Conservation (phyloP, 164 flowering plant genomes). For the Liquidambar formosana region DNA sequence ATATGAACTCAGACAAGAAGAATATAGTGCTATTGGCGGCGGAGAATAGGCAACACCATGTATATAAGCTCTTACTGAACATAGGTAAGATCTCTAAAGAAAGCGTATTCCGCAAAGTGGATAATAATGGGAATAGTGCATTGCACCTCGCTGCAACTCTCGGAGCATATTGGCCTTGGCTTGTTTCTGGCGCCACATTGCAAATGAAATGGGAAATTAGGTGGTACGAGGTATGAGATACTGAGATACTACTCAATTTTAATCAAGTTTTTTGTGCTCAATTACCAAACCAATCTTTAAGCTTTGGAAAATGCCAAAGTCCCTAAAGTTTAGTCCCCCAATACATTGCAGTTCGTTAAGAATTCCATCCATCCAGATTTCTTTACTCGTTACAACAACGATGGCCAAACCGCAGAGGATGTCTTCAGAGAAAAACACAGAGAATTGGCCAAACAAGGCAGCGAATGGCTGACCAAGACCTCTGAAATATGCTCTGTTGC, state of each 20-base stretch:
- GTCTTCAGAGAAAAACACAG: conserved; percentile 26
- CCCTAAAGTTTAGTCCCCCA: no score
- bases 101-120: background rate
- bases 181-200: background rate
- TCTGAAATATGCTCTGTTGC: conserved; percentile 27
- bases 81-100: background rate
- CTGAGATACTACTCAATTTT: no score
- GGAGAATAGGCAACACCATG: conserved; percentile 4
- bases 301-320: no score
- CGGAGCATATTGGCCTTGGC: background rate
- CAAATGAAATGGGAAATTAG: background rate
- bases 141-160: conserved; percentile 1
- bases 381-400: conserved; percentile 10
- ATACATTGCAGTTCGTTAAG: conserved; percentile 17
- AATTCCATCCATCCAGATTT: conserved; percentile 19
- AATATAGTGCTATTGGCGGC: conserved; percentile 1
- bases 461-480: conserved; percentile 28
- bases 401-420: conserved; percentile 19
- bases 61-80: background rate
- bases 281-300: no score
- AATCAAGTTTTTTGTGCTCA: no score
- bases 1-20: background rate
- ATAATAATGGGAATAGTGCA: conserved; percentile 1
- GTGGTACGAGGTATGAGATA: conserved; percentile 13
- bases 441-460: conserved; percentile 9